Conservation (phyloP, 75 land plant genomes). For the Ceratopteris richardii region DNA sequence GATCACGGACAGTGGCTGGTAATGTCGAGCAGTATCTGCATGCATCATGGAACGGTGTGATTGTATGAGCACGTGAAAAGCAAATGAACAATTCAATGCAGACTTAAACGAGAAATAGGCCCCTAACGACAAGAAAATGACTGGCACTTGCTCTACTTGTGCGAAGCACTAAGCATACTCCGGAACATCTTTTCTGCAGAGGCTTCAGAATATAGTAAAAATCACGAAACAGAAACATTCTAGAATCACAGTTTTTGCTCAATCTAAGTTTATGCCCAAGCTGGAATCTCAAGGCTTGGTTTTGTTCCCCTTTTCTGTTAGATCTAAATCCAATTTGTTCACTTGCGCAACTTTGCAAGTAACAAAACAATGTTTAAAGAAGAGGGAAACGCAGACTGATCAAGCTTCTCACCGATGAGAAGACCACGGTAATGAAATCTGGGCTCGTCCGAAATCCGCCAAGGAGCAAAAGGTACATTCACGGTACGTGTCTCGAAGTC, state of each 20-base stretch:
- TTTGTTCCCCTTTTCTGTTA: no score
- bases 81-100: no score
- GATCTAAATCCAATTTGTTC: no score
- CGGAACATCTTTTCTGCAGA: no score
- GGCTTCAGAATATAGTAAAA: no score
- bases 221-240: no score
- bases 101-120: no score
- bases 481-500: slow-evolving; percentile 9
- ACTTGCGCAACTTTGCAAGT: neutral
- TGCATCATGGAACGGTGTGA: neutral
- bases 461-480: slow-evolving; percentile 12
- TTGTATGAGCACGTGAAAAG: no score
- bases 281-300: neutral
- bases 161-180: no score
- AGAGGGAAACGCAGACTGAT: neutral
- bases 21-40: slow-evolving; percentile 91
- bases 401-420: slow-evolving; percentile 28
- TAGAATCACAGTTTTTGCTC: neutral
- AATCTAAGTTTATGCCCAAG: neutral
- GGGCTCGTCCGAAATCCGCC: slow-evolving; percentile 17
- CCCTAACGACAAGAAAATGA: no score
- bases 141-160: neutral
- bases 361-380: neutral
- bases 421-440: slow-evolving; percentile 30
- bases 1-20: slow-evolving; percentile 53